phyloP scores from a whole-genome alignment of 2,329 filamentous ascomycete genomes.

The Neopestalotiopsis clavispora region DNA sequence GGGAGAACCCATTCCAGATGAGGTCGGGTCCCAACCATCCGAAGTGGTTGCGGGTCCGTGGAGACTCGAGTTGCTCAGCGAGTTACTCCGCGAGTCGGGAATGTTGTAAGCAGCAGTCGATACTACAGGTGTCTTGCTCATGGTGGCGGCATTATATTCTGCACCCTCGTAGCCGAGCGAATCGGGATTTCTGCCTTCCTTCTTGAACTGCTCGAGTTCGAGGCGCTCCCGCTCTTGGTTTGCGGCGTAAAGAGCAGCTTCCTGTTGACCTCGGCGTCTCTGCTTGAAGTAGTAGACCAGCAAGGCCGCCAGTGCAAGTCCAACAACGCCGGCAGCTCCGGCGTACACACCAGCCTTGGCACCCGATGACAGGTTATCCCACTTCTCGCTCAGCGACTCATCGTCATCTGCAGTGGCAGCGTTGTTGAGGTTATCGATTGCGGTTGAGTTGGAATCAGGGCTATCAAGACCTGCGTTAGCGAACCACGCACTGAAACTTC shows the following conservation, averaged over 20 bases:
- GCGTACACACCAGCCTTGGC: constrained; percentile 61
- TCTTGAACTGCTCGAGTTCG: constrained; percentile 56
- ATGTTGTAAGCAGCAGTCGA: constrained; percentile 38
- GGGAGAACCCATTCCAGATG: constrained; percentile 14
- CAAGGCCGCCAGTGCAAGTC: constrained; percentile 35
- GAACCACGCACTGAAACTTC: too few species aligned
- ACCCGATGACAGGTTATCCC: constrained; percentile 52
- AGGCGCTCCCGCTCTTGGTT: constrained; percentile 51
- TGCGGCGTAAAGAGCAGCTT: constrained; percentile 53
- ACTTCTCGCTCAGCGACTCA: constrained; percentile 57
- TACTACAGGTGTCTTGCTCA: constrained; percentile 34
- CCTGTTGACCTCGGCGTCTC: constrained; percentile 54
- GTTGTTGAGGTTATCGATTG: constrained; percentile 47
- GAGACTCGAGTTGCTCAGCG: constrained; percentile 26
- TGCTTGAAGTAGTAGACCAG: constrained; percentile 62
- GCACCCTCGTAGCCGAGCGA: constrained; percentile 42
- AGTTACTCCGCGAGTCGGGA: constrained; percentile 29
- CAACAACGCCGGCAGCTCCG: constrained; percentile 49
- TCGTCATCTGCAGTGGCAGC: constrained; percentile 35
- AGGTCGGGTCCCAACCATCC: constrained; percentile 29
- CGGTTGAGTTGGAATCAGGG: constrained; percentile 62
- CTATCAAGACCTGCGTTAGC: constrained; percentile 24
- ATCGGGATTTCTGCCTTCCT: constrained; percentile 54
- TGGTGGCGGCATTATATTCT: constrained; percentile 43
- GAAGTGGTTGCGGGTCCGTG: constrained; percentile 34